These are phyloP conservation scores for Trichoderma brevicompactum DNA, from an alignment of 2,329 filamentous ascomycete genomes.

Conservation along the genomic window DNA sequence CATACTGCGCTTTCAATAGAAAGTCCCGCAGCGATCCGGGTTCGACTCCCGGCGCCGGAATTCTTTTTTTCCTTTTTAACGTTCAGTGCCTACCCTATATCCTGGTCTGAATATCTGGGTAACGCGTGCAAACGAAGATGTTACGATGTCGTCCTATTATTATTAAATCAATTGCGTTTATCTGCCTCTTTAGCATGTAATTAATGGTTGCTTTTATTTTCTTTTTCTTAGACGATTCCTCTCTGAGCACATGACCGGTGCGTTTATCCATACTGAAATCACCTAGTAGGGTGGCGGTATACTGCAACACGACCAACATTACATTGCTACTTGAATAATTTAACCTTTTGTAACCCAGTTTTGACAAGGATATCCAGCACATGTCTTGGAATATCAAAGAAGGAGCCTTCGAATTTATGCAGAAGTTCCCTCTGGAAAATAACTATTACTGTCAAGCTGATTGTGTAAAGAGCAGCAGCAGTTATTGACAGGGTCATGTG, in stretches of 20 bases:
- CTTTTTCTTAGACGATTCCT: no score
- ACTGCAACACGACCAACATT: not conserved
- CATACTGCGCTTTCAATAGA: constrained; percentile 29
- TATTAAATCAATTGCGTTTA: no score
- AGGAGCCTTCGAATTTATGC: not conserved
- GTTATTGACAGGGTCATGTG: constrained; percentile 9
- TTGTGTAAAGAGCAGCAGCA: not conserved
- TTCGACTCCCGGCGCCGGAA: constrained; percentile 31
- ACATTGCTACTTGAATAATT: no score
- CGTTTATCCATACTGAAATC: no score
- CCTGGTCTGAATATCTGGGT: not conserved
- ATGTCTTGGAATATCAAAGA: not conserved
- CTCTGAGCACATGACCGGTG: no score
- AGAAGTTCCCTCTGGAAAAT: no score
- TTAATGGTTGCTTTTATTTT: no score
- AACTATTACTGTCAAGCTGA: not conserved
- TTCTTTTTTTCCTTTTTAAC: not conserved
- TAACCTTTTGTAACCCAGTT: not conserved
- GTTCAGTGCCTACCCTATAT: not conserved
- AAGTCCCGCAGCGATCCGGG: constrained; percentile 30
- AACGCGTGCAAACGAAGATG: not conserved
- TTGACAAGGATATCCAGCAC: not conserved
- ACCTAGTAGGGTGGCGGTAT: no score
- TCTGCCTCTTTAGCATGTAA: no score
- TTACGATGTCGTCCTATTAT: no score